Evolutionary conservation across 768 basidiomycete genomes (phyloP).

Genomic region (Coprinopsis marcescibilis): DNA sequence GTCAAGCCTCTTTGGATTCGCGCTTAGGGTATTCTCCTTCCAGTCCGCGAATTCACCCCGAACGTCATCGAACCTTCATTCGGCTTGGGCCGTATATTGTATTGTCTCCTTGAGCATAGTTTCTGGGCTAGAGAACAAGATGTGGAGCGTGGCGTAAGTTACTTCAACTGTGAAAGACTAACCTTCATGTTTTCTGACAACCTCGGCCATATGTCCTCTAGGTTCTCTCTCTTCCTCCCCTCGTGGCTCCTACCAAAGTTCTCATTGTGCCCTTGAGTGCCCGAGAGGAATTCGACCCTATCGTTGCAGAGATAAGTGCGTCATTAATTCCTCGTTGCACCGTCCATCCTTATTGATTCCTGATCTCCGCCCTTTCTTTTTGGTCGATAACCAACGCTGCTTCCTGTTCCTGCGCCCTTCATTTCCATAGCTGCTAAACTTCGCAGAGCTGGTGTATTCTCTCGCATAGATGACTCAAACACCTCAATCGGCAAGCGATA

Average conservation of each 20-base stretch:
- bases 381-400: conserved; percentile 3
- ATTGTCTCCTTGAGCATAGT: conserved; percentile 88
- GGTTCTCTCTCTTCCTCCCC: conserved; percentile 86
- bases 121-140: conserved; percentile 96
- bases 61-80: conserved; percentile 99
- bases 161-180: conserved; percentile 4
- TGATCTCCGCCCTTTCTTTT: conserved; percentile 3
- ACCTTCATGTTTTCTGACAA: conserved; percentile 10
- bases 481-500: conserved; percentile 96
- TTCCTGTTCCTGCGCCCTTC: background rate
- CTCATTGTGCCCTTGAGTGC: conserved; percentile 92
- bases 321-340: conserved; percentile 21
- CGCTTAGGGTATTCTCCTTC: conserved; percentile 8
- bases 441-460: conserved; percentile 83
- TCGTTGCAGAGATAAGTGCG: conserved; percentile 88
- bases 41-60: conserved; percentile 92
- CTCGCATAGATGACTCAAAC: conserved; percentile 93
- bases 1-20: conserved; percentile 2
- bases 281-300: conserved; percentile 75
- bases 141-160: conserved; percentile 77
- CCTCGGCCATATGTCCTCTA: too few species aligned
- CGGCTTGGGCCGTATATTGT: conserved; percentile 93
- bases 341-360: conserved; percentile 11
- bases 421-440: conserved; percentile 65
- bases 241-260: conserved; percentile 94